These are phyloP conservation scores for Pittosporum tobira DNA, from an alignment of 129 eudicot species.

Conservation along the genomic window DNA sequence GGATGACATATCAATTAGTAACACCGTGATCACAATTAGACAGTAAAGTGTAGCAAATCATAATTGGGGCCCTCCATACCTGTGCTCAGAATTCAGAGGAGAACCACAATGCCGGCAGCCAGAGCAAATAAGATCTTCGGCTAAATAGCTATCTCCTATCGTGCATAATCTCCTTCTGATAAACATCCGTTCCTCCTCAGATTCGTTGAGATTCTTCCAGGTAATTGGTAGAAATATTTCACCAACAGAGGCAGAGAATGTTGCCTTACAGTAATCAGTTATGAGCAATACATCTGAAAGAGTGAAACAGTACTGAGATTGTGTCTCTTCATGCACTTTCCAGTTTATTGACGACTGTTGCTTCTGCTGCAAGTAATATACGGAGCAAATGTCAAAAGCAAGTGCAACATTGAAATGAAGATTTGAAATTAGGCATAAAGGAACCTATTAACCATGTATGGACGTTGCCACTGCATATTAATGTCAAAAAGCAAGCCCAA, in stretches of 20 bases:
- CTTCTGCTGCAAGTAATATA: conserved; percentile 24
- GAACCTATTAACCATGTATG: neutral
- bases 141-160: conserved; percentile 30
- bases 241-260: conserved; percentile 60
- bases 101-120: conserved; percentile 80
- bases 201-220: conserved; percentile 31
- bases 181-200: conserved; percentile 59
- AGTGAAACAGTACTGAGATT: conserved; percentile 38
- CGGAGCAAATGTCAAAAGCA: neutral
- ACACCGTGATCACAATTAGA: conserved; percentile 4
- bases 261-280: conserved; percentile 36
- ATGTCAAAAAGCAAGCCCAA: neutral
- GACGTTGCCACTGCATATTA: neutral
- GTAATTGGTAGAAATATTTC: conserved; percentile 70
- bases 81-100: conserved; percentile 42
- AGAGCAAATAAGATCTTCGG: conserved; percentile 58
- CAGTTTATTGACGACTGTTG: conserved; percentile 44
- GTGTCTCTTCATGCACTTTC: conserved; percentile 48
- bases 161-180: conserved; percentile 46
- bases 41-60: neutral
- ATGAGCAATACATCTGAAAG: conserved; percentile 44
- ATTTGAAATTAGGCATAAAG: neutral
- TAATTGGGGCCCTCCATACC: conserved; percentile 34
- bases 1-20: conserved; percentile 4
- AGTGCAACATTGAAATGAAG: neutral